phyloP scores from a whole-genome alignment of 108 stramenopile genomes.

The Fistulifera pelliculosa region DNA sequence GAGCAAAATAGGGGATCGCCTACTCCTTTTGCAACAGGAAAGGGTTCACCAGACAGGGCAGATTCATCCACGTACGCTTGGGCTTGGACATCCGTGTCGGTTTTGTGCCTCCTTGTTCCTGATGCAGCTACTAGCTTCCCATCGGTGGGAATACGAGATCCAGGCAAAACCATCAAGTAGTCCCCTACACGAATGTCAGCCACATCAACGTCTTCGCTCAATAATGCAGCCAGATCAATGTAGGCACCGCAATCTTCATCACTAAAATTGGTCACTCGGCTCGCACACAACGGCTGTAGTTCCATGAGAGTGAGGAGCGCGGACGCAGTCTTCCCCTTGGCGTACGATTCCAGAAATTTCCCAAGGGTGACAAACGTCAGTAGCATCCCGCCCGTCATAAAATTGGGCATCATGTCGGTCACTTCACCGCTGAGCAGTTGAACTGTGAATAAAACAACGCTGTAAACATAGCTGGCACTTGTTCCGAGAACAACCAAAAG shows the following conservation, averaged over 20 bases:
- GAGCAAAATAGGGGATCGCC: slow-evolving; percentile 48
- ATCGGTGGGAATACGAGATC: slow-evolving; percentile 56
- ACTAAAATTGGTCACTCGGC: slow-evolving; percentile 2
- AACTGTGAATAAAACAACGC: slow-evolving; percentile 24
- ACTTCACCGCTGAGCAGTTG: background rate
- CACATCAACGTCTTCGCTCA: slow-evolving; percentile 42
- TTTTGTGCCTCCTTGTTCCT: background rate
- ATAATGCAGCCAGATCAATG: slow-evolving; percentile 22
- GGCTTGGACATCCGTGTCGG: slow-evolving; percentile 1
- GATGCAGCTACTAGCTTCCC: slow-evolving; percentile 27
- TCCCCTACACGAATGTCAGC: slow-evolving; percentile 39
- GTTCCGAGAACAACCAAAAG: slow-evolving; percentile 91
- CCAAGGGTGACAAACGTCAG: slow-evolving; percentile 89
- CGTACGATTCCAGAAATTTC: slow-evolving; percentile 75
- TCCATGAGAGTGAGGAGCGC: slow-evolving; percentile 74
- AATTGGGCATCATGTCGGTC: slow-evolving; percentile 37
- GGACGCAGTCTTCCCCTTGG: slow-evolving; percentile 71
- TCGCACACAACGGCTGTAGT: slow-evolving; percentile 20
- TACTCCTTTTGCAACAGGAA: slow-evolving; percentile 55
- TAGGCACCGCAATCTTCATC: background rate
- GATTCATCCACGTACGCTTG: slow-evolving; percentile 82
- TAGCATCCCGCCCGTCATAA: slow-evolving; percentile 89
- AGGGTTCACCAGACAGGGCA: slow-evolving; percentile 80
- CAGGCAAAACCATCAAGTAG: slow-evolving; percentile 48
- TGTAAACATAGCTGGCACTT: slow-evolving; percentile 82